Percentiles rank a stretch among this genome's conserved stretches.
Conservation (phyloP, 2,329 filamentous ascomycete species). For the Talaromyces islandicus region DNA sequence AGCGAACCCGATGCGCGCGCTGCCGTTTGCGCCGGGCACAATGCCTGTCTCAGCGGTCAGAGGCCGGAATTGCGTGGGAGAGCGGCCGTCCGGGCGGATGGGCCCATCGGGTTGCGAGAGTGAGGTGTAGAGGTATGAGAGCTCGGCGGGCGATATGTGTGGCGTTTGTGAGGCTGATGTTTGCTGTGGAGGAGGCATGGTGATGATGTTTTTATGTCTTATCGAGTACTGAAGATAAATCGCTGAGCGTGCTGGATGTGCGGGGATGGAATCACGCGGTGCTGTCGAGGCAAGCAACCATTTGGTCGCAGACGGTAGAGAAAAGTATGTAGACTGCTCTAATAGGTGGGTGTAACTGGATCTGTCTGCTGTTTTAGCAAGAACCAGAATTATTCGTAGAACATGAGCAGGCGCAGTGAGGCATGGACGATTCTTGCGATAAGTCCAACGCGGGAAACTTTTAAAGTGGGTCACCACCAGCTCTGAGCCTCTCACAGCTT, state of each 20-base stretch:
- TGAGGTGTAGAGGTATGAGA: slow-evolving; percentile 87
- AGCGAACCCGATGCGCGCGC: slow-evolving; percentile 85
- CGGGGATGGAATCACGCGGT: background rate
- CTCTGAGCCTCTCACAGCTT: background rate
- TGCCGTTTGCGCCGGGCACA: slow-evolving; percentile 83
- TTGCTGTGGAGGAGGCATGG: slow-evolving; percentile 60
- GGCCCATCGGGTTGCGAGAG: slow-evolving; percentile 68
- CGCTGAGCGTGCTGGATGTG: background rate
- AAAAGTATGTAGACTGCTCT: background rate
- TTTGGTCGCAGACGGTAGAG: background rate
- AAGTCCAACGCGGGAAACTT: background rate
- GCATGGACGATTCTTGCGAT: background rate
- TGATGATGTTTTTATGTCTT: background rate
- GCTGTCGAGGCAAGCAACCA: background rate
- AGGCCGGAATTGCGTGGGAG: slow-evolving; percentile 80
- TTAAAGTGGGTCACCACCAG: background rate
- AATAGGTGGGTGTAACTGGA: background rate
- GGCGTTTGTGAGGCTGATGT: slow-evolving; percentile 45
- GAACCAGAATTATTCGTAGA: background rate
- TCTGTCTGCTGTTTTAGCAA: background rate
- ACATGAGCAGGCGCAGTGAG: background rate
- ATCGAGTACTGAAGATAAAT: background rate
- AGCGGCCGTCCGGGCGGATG: slow-evolving; percentile 81
- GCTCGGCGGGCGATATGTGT: slow-evolving; percentile 87
- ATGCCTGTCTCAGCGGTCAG: slow-evolving; percentile 86